Percentiles rank a stretch among this genome's conserved stretches.
Evolutionary conservation across 1,284 basidiomycete species (phyloP).

Genomic region (Rhodofomes roseus): DNA sequence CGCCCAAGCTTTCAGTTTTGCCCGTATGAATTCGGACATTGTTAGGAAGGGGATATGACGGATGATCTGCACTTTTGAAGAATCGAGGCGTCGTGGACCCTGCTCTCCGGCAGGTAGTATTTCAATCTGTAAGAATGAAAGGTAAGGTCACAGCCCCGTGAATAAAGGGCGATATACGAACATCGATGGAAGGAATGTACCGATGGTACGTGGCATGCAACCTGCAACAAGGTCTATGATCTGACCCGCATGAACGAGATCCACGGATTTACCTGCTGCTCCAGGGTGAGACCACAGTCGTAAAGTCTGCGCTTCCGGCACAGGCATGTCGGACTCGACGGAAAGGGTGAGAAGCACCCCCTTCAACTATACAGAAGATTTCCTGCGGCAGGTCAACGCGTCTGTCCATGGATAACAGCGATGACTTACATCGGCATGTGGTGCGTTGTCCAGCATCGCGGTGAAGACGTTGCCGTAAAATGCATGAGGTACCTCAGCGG

Average conservation of each 20-base stretch:
- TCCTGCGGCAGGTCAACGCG: slow-evolving; percentile 34
- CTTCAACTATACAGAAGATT: slow-evolving; percentile 55
- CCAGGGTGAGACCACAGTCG: slow-evolving; percentile 47
- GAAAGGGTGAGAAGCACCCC: slow-evolving; percentile 47
- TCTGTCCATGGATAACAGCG: background rate
- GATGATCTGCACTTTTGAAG: slow-evolving; percentile 57
- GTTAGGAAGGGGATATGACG: slow-evolving; percentile 72
- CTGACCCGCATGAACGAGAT: slow-evolving; percentile 1
- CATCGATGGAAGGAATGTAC: slow-evolving; percentile 34
- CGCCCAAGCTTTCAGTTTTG: slow-evolving; percentile 74
- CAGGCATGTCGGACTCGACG: slow-evolving; percentile 52
- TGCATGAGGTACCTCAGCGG: slow-evolving; percentile 55
- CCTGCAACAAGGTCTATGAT: slow-evolving; percentile 19
- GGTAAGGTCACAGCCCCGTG: background rate
- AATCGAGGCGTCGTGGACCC: slow-evolving; percentile 69
- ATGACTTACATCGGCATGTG: slow-evolving; percentile 51
- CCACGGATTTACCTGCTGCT: slow-evolving; percentile 40
- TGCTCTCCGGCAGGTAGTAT: slow-evolving; percentile 76
- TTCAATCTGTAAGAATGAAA: slow-evolving; percentile 55
- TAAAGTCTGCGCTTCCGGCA: slow-evolving; percentile 37
- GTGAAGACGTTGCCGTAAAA: slow-evolving; percentile 64
- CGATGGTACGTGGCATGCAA: slow-evolving; percentile 36
- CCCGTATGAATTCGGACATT: slow-evolving; percentile 74
- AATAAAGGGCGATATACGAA: slow-evolving; percentile 13
- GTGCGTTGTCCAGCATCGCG: slow-evolving; percentile 51